phyloP scores from a whole-genome alignment of 129 eudicot genomes.

The Gnaphalium uliginosum region DNA sequence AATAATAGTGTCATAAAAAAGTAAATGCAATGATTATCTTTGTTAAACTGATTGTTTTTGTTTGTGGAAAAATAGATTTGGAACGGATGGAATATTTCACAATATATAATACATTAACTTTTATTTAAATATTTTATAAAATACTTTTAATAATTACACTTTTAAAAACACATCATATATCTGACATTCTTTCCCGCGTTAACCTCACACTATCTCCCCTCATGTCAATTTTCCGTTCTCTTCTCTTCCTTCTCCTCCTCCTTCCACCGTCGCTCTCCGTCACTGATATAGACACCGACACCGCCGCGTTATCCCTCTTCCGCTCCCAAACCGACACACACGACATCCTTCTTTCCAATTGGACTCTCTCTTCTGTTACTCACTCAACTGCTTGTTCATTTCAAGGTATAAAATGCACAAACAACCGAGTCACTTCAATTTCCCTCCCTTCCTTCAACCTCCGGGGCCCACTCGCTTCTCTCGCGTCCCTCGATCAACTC shows the following conservation, averaged over 20 bases:
- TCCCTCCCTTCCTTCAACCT: conserved; percentile 68
- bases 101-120: too few relatives aligned
- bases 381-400: conserved; percentile 69
- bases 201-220: conserved; percentile 5
- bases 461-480: conserved; percentile 75
- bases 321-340: conserved; percentile 82
- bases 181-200: conserved; percentile 49
- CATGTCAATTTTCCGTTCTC: conserved; percentile 43
- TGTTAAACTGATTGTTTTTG: too few relatives aligned
- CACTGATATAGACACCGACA: conserved; percentile 57
- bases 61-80: too few relatives aligned
- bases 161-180: conserved; percentile 34
- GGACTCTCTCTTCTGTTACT: conserved; percentile 61
- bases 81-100: too few relatives aligned
- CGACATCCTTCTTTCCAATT: conserved; percentile 72
- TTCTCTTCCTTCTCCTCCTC: conserved; percentile 28
- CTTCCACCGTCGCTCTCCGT: conserved; percentile 29
- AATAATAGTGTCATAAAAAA: too few relatives aligned
- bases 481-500: conserved; percentile 82
- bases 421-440: conserved; percentile 66
- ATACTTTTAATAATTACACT: neutral
- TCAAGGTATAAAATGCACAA: conserved; percentile 67
- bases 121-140: too few relatives aligned
- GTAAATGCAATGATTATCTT: too few relatives aligned
- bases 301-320: conserved; percentile 73